phyloP scores from a whole-genome alignment of 306 rosid species.

The Cicer judaicum region DNA sequence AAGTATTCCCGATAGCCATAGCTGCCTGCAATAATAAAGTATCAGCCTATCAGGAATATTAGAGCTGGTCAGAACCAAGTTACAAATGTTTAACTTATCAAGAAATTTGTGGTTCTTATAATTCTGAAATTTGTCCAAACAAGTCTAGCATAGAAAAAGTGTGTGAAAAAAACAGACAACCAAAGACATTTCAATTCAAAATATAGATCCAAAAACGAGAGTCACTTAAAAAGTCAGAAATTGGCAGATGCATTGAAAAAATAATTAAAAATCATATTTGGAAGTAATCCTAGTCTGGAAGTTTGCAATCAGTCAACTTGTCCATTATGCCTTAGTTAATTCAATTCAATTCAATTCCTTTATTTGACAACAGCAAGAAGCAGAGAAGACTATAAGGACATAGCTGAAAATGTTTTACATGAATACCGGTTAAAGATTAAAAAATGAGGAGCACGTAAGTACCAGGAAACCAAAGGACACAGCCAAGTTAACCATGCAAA shows the following conservation, averaged over 20 bases:
- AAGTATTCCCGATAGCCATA: conserved; percentile 56
- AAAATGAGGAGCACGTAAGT: background rate
- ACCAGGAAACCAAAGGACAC: conserved; percentile 27
- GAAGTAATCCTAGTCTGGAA: conserved; percentile 8
- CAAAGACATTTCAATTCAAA: conserved; percentile 20
- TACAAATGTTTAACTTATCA: conserved; percentile 32
- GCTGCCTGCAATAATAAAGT: conserved; percentile 55
- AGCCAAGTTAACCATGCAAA: conserved; percentile 17
- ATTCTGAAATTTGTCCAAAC: conserved; percentile 11
- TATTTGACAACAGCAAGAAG: conserved; percentile 5
- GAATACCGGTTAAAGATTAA: background rate
- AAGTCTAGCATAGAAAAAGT: conserved; percentile 15
- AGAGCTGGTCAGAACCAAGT: conserved; percentile 22
- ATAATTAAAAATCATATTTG: conserved; percentile 26
- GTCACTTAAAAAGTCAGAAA: background rate
- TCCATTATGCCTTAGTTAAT: conserved; percentile 20
- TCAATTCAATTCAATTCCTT: conserved; percentile 28
- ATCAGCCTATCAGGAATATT: conserved; percentile 9
- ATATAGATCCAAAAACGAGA: conserved; percentile 2
- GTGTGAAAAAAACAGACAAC: background rate
- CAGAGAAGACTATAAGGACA: conserved; percentile 17
- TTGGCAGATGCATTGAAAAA: conserved; percentile 21
- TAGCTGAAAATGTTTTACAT: conserved; percentile 22
- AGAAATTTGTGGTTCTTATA: background rate
- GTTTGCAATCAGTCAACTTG: conserved; percentile 23